Evolutionary conservation across 176 grass and related monocot species (phyloP).

Genomic region (Triticum monococcum): DNA sequence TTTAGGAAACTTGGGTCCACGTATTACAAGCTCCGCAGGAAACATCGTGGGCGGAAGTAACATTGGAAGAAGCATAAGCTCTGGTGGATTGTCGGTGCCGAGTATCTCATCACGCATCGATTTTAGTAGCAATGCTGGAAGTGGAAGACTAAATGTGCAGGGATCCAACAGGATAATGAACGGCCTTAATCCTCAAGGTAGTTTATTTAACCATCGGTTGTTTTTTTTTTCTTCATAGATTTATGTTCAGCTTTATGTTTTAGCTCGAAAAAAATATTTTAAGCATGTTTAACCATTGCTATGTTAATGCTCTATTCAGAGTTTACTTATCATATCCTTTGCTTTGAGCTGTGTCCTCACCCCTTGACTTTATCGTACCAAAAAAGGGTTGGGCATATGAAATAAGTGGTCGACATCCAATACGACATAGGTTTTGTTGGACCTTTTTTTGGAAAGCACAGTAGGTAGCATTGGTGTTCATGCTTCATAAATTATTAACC

Average conservation of each 20-base stretch:
- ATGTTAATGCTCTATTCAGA: not conserved
- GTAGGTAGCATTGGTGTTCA: not conserved
- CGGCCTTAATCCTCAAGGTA: constrained; percentile 84
- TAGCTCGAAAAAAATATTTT: not conserved
- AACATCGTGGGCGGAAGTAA: constrained; percentile 78
- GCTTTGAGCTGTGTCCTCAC: not conserved
- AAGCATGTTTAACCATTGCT: not conserved
- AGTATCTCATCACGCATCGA: constrained; percentile 71
- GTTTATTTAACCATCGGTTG: not conserved
- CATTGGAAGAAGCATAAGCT: constrained; percentile 88
- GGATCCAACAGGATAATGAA: constrained; percentile 79
- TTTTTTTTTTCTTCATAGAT: constrained; percentile 2
- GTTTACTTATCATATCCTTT: not conserved
- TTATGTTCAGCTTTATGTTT: not conserved
- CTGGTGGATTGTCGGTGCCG: constrained; percentile 70
- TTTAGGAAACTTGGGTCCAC: constrained; percentile 74
- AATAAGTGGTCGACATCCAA: not conserved
- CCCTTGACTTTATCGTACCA: not conserved
- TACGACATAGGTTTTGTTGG: not conserved
- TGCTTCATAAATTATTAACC: constrained; percentile 14
- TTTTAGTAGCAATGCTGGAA: constrained; percentile 56
- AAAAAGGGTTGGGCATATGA: not conserved
- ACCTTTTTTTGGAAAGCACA: not conserved
- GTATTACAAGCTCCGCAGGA: constrained; percentile 64
- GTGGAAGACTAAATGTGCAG: constrained; percentile 69